These are phyloP conservation scores for Neonectria coccinea DNA, from an alignment of 2,329 filamentous ascomycete genomes.

Conservation along the genomic window DNA sequence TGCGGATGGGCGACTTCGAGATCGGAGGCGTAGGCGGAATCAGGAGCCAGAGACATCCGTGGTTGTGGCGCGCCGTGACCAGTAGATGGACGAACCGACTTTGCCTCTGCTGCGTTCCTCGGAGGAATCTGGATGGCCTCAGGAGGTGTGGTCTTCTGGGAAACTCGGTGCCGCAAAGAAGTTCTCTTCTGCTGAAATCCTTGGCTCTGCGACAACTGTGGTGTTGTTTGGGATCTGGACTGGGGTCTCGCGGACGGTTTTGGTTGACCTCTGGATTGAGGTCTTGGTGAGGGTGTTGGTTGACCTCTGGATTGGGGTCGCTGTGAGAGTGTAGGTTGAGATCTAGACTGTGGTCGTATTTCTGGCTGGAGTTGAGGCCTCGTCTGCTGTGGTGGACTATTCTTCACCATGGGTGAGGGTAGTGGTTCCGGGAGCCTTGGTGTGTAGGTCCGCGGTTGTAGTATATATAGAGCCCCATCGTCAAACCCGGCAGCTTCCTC, in stretches of 20 bases:
- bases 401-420: conserved; percentile 59
- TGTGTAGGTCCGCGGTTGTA: conserved; percentile 70
- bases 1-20: conserved; percentile 54
- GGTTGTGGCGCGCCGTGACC: conserved; percentile 50
- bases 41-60: conserved; percentile 49
- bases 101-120: conserved; percentile 38
- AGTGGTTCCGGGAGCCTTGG: conserved; percentile 62
- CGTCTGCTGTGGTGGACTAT: conserved; percentile 30
- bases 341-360: conserved; percentile 26
- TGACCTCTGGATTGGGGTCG: conserved; percentile 33
- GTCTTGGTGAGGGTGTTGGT: neutral
- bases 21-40: conserved; percentile 63
- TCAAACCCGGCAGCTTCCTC: conserved; percentile 23
- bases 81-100: conserved; percentile 45
- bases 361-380: conserved; percentile 32
- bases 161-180: conserved; percentile 66
- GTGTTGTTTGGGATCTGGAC: conserved; percentile 16
- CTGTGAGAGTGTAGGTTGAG: conserved; percentile 25
- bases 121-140: conserved; percentile 67
- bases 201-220: conserved; percentile 25
- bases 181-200: conserved; percentile 52
- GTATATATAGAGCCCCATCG: conserved; percentile 61
- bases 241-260: conserved; percentile 36
- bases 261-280: conserved; percentile 33
- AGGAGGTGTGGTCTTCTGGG: conserved; percentile 64